Evolutionary conservation across 2,329 filamentous ascomycete genomes (phyloP).

Genomic region (Calcarisporium arbuscula): DNA sequence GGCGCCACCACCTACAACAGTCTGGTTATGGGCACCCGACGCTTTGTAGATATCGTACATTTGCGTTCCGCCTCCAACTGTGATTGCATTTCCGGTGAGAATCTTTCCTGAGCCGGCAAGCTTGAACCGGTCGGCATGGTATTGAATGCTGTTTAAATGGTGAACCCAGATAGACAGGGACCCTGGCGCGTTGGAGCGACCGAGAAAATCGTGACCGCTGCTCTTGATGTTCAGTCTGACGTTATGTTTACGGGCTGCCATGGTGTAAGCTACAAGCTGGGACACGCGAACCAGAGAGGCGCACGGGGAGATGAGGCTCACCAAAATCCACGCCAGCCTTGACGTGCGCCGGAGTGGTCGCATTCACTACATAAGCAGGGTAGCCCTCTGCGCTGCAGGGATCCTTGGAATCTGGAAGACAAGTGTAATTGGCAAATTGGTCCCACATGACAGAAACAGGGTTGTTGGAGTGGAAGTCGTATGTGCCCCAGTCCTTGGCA

Average conservation of each 20-base stretch:
- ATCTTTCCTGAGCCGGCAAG: constrained; percentile 32
- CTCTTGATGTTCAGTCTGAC: constrained; percentile 35
- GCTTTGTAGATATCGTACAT: constrained; percentile 41
- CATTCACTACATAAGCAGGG: constrained; percentile 29
- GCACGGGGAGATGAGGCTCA: constrained; percentile 27
- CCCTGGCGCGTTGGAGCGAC: constrained; percentile 40
- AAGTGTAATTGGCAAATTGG: constrained; percentile 44
- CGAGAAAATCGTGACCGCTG: constrained; percentile 37
- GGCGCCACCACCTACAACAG: constrained; percentile 48
- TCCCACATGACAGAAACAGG: constrained; percentile 28
- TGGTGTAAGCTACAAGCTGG: neutral
- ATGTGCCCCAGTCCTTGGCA: constrained; percentile 18
- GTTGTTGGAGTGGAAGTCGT: constrained; percentile 20
- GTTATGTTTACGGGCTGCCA: constrained; percentile 31
- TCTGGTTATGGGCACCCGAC: constrained; percentile 36
- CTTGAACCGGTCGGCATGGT: constrained; percentile 32
- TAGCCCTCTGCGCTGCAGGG: constrained; percentile 29
- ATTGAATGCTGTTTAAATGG: constrained; percentile 32
- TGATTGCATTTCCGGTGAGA: constrained; percentile 44
- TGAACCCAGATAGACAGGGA: constrained; percentile 50
- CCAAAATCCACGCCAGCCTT: constrained; percentile 35
- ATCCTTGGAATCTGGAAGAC: constrained; percentile 32
- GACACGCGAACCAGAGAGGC: constrained; percentile 32
- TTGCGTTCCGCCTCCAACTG: constrained; percentile 45
- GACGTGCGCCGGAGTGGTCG: constrained; percentile 25